Evolutionary conservation across 2,329 filamentous ascomycete species (phyloP).

Genomic region (Alternaria sp.): DNA sequence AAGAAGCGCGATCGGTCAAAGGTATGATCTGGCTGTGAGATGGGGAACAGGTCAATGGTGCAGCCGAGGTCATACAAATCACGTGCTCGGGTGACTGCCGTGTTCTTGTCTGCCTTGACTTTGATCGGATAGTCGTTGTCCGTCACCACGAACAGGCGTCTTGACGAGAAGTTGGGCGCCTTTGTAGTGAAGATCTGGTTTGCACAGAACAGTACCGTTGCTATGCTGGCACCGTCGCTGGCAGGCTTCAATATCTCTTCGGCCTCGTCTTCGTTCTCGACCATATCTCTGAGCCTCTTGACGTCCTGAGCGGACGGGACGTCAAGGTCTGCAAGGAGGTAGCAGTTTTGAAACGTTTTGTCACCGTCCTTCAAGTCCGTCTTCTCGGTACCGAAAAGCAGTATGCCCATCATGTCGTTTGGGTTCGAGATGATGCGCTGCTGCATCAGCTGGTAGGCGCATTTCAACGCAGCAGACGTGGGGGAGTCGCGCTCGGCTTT

Average conservation of each 20-base stretch:
- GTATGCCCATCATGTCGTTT: conserved; percentile 94
- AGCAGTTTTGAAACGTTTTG: conserved; percentile 84
- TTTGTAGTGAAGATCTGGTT: conserved; percentile 97
- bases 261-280: conserved; percentile 77
- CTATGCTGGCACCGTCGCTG: conserved; percentile 75
- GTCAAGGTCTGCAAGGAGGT: conserved; percentile 86
- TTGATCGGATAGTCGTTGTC: conserved; percentile 83
- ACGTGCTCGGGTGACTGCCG: conserved; percentile 85
- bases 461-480: conserved; percentile 84
- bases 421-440: conserved; percentile 97
- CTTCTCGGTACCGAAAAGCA: conserved; percentile 88
- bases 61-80: conserved; percentile 95
- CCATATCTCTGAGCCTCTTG: conserved; percentile 74
- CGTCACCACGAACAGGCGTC: conserved; percentile 93
- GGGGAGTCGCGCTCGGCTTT: conserved; percentile 81
- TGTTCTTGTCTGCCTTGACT: conserved; percentile 74
- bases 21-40: conserved; percentile 70
- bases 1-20: conserved; percentile 91
- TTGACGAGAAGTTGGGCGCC: conserved; percentile 90
- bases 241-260: conserved; percentile 73
- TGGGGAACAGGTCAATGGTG: conserved; percentile 90
- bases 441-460: conserved; percentile 93
- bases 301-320: conserved; percentile 87
- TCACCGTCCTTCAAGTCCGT: conserved; percentile 59
- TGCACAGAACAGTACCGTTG: conserved; percentile 89